Evolutionary conservation across 805 yeast species (phyloP).

Genomic region (Schwanniomyces yamadae): DNA sequence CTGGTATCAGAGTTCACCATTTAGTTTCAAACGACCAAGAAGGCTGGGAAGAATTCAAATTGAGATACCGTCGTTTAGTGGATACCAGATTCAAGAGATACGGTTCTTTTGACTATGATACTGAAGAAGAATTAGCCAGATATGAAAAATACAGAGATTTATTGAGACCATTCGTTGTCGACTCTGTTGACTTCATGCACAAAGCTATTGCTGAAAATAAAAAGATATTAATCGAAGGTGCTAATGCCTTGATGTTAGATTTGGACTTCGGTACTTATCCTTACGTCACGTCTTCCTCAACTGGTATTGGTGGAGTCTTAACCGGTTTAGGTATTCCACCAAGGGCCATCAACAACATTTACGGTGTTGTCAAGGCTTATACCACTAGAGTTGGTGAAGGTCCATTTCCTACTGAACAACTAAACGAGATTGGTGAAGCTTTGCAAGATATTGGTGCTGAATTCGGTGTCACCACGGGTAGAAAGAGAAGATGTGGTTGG

Average conservation of each 20-base stretch:
- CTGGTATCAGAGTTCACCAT: slow-evolving; percentile 96
- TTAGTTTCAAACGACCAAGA: slow-evolving; percentile 84
- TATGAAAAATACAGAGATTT: slow-evolving; percentile 72
- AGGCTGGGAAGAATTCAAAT: slow-evolving; percentile 89
- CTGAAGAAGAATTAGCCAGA: slow-evolving; percentile 72
- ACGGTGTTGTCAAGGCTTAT: slow-evolving; percentile 97
- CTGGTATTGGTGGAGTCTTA: slow-evolving; percentile 96
- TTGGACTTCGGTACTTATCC: slow-evolving; percentile 98
- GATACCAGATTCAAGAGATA: slow-evolving; percentile 84
- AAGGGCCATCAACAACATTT: slow-evolving; percentile 68
- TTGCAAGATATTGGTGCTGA: slow-evolving; percentile 93
- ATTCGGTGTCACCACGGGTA: slow-evolving; percentile 96
- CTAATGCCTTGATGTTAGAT: slow-evolving; percentile 96
- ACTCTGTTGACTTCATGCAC: slow-evolving; percentile 83
- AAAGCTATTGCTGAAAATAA: slow-evolving; percentile 72
- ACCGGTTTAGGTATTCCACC: slow-evolving; percentile 99
- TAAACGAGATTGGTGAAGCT: slow-evolving; percentile 80
- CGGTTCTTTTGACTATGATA: slow-evolving; percentile 88
- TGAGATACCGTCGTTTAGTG: slow-evolving; percentile 71
- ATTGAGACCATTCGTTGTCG: slow-evolving; percentile 89
- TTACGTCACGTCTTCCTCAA: slow-evolving; percentile 90
- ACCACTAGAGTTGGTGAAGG: slow-evolving; percentile 99
- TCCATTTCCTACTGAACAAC: slow-evolving; percentile 97
- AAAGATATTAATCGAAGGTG: slow-evolving; percentile 94
- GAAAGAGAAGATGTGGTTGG: slow-evolving; percentile 99